Conservation (phyloP, 345 rosid species). For the Moricandia arvensis region DNA sequence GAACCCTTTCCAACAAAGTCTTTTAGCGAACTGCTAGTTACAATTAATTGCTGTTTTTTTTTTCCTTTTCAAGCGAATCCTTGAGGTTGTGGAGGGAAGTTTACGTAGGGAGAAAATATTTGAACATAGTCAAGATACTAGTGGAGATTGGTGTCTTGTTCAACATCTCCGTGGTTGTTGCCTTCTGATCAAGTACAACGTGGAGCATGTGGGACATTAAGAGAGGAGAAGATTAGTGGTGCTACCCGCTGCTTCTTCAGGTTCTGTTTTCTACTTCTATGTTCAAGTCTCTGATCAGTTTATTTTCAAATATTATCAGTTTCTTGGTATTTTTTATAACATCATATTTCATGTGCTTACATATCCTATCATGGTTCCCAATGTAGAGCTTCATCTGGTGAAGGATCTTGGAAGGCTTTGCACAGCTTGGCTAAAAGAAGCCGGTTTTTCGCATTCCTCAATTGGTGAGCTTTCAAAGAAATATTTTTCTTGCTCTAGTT, state of each 20-base stretch:
- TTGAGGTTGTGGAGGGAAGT: constrained; percentile 66
- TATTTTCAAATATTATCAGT: constrained; percentile 2
- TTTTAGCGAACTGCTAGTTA: constrained; percentile 1
- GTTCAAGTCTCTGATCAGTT: neutral
- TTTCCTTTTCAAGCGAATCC: constrained; percentile 49
- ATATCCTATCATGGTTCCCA: constrained; percentile 17
- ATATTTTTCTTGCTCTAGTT: constrained; percentile 6
- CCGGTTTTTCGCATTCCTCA: constrained; percentile 60
- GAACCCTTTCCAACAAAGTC: neutral
- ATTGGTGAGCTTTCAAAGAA: constrained; percentile 40
- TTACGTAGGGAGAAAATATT: constrained; percentile 61
- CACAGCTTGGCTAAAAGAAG: constrained; percentile 63
- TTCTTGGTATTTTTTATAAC: constrained; percentile 3
- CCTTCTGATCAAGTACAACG: constrained; percentile 73
- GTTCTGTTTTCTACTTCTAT: constrained; percentile 37
- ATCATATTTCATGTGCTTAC: constrained; percentile 3
- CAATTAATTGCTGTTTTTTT: constrained; percentile 21
- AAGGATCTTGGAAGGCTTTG: constrained; percentile 70
- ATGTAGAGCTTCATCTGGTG: constrained; percentile 86
- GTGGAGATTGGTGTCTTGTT: constrained; percentile 78
- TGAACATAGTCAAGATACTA: constrained; percentile 62
- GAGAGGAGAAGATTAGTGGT: constrained; percentile 70
- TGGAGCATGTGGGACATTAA: constrained; percentile 52
- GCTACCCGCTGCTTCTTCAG: constrained; percentile 88
- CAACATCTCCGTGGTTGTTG: constrained; percentile 93